Base-by-base conservation (phyloP, 179 eudicot genomes). In the Monotropa hypopitys region DNA sequence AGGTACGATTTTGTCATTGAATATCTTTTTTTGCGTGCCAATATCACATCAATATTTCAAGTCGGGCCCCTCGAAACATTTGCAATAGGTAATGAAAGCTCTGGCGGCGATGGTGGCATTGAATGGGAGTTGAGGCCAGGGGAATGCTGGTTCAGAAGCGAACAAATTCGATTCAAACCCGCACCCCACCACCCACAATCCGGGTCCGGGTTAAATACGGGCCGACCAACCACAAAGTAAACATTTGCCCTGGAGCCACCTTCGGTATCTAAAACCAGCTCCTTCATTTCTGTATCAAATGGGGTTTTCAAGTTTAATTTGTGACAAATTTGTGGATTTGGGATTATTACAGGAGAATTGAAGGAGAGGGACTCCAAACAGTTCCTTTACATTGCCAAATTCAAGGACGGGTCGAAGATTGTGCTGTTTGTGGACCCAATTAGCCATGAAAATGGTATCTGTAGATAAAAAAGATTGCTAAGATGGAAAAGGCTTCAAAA, bases 401-500 rank as follows among this genome's bases (percentile, higher is more conserved):
- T 95, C 46, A 95, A 95, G 68, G 99, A 95, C 78, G 83, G 86
- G 72, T 95, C 99, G 0, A 95, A 95, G 83, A 32, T 95, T 16
- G 91, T 91, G 3, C 75, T 95, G 32, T 72, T 90, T 9, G 98
- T 93, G 82, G 98, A 93, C 77, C 93, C 99, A 56, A 77, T 93
- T 75, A 89, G 98, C 85, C 91, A 91, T 73, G 99, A 95, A 91
- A 83, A 78, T 83, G 99, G 81, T 89, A 79, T 77, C 83, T 95
- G n/a, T 97, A 95, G 88, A 83, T 91, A 90, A 85, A 93, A 79
- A 93, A 82, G 82, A 95, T 75, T 82, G 97, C 97, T 0, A 87
- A 80, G 56, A 80, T 93, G 85, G 97, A 95, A 84, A 89, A 87
- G 81, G 93, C 98, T 75, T 90, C 97, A 0, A 91, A 90, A 80